Evolutionary conservation across 441 rosid species (phyloP).

Genomic region (Adansonia gregorii): DNA sequence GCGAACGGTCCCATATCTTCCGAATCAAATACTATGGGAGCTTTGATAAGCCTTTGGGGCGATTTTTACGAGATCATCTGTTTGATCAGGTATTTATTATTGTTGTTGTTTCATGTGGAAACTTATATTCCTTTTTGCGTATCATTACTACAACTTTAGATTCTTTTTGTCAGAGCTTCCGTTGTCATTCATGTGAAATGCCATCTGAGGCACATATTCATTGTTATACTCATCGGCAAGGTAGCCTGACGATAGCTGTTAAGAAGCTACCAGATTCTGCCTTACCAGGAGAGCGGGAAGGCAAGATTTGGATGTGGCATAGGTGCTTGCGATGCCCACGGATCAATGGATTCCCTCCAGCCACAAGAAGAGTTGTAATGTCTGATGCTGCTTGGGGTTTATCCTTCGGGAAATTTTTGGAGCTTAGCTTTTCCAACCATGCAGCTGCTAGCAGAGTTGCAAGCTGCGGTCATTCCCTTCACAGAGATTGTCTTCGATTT

Average conservation of each 20-base stretch:
- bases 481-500: constrained; percentile 85
- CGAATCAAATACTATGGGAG: constrained; percentile 79
- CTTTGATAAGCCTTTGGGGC: constrained; percentile 78
- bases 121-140: constrained; percentile 20
- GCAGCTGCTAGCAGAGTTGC: constrained; percentile 91
- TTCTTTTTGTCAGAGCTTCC: constrained; percentile 45
- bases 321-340: constrained; percentile 80
- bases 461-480: constrained; percentile 85
- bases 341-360: constrained; percentile 69
- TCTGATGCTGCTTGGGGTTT: constrained; percentile 88
- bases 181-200: constrained; percentile 64
- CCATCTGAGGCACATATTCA: constrained; percentile 83
- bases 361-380: constrained; percentile 77
- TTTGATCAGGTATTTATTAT: constrained; percentile 63
- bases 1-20: constrained; percentile 71
- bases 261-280: constrained; percentile 55
- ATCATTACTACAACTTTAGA: constrained; percentile 19
- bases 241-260: constrained; percentile 79
- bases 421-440: constrained; percentile 83
- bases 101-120: constrained; percentile 25
- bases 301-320: constrained; percentile 93
- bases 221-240: constrained; percentile 80
- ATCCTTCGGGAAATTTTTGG: constrained; percentile 83
- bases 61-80: constrained; percentile 70
- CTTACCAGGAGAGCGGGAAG: constrained; percentile 73